A percentile compares a stretch with the other conserved stretches of the same genome.
Conservation (phyloP, 1,139 yeast species). For the Lodderomyces pseudojiufengensis region DNA sequence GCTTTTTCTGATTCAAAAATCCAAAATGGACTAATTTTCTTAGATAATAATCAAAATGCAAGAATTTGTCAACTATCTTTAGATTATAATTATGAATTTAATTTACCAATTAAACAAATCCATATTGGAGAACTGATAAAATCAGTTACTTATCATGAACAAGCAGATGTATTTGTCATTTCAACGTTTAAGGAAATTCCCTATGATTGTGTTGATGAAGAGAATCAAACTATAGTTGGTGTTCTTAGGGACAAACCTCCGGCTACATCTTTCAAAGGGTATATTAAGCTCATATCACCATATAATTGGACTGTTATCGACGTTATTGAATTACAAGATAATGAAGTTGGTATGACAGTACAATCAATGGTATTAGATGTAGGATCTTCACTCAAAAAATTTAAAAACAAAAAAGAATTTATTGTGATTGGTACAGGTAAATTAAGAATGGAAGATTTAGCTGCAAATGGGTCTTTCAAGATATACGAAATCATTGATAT, state of each 20-base stretch:
- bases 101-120: slow-evolving; percentile 57
- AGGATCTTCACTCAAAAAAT: slow-evolving; percentile 43
- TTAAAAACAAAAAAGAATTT: slow-evolving; percentile 61
- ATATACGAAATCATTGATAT: slow-evolving; percentile 75
- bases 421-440: slow-evolving; percentile 77
- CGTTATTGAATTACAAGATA: slow-evolving; percentile 57
- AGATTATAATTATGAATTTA: slow-evolving; percentile 56
- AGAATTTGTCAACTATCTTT: slow-evolving; percentile 60
- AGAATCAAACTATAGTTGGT: slow-evolving; percentile 63
- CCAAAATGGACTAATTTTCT: slow-evolving; percentile 60
- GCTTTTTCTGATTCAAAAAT: slow-evolving; percentile 40
- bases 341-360: slow-evolving; percentile 63
- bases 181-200: slow-evolving; percentile 61
- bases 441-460: slow-evolving; percentile 76
- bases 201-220: slow-evolving; percentile 73
- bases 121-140: slow-evolving; percentile 63
- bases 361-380: slow-evolving; percentile 58
- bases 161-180: slow-evolving; percentile 59
- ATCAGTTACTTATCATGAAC: slow-evolving; percentile 68
- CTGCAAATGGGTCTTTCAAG: slow-evolving; percentile 76
- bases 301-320: slow-evolving; percentile 77
- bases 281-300: slow-evolving; percentile 67
- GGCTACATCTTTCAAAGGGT: slow-evolving; percentile 57
- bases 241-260: slow-evolving; percentile 43
- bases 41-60: slow-evolving; percentile 70